Evolutionary conservation across 495 filamentous ascomycete genomes (phyloP).

Genomic region (Annulohypoxylon stygium): DNA sequence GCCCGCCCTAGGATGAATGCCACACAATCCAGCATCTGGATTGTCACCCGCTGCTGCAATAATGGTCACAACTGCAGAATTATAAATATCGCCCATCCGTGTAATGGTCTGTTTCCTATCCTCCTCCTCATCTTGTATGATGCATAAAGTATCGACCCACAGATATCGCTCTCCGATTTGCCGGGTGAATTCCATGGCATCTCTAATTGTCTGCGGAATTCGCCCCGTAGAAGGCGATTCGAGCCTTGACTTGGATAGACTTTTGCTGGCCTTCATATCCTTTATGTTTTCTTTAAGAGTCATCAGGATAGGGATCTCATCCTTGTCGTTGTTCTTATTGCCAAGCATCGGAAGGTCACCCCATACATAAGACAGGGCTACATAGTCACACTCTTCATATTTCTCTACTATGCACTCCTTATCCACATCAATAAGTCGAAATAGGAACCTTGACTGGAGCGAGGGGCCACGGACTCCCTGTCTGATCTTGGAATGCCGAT

Average conservation of each 20-base stretch:
- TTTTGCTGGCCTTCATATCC: not conserved
- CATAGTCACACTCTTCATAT: not conserved
- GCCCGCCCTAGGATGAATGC: not conserved
- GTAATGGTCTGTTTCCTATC: not conserved
- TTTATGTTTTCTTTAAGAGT: not conserved
- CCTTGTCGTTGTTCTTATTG: not conserved
- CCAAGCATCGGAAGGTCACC: not conserved
- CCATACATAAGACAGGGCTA: not conserved
- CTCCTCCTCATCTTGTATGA: conserved; percentile 15
- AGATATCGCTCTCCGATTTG: not conserved
- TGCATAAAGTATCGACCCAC: conserved; percentile 2
- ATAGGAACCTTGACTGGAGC: not conserved
- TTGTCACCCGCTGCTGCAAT: conserved; percentile 11
- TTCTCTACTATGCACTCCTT: not conserved
- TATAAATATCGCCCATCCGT: conserved; percentile 11
- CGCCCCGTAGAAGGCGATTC: not conserved
- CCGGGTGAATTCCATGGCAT: conserved; percentile 8
- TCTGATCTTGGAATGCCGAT: not conserved
- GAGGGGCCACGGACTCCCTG: not conserved
- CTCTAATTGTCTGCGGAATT: conserved; percentile 8
- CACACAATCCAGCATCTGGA: conserved; percentile 4
- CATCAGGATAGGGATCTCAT: not conserved
- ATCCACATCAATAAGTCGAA: not conserved
- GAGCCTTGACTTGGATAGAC: not conserved
- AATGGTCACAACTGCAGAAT: conserved; percentile 7